Base-by-base conservation (phyloP, 768 basidiomycete species). In the Termitomyces sp. region DNA sequence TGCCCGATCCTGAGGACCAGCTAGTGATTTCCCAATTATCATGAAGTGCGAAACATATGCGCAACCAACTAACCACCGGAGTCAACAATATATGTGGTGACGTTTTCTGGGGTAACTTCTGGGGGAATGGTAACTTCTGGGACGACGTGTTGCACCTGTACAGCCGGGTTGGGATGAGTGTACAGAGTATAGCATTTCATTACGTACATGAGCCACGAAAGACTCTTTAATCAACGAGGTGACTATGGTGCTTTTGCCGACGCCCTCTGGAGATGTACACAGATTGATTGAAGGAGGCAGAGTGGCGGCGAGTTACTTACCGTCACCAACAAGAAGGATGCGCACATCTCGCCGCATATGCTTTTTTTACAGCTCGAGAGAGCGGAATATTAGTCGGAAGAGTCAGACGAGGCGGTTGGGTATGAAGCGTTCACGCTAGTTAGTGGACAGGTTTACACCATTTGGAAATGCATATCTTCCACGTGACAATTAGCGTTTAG, bases 91-190 rank as follows among this genome's bases (percentile, higher is more conserved):
- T 95, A 92, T 4, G 95, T 98, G 1, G 96, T 98, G 38, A 99
- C 93, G 67, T 97, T 94, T 75, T 96, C 94, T 46, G 96, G 93
- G 20, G 94, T 96, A 44, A 97, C 93, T 72, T 95, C 92, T 63
- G 95, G 94, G 7, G 96, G 97, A 52, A 99, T 97, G 7, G 96
- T 98, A 43, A 99, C 94, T 70, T 98, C 96, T 3, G 96, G 96
- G 38, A 98, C 88, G 64, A 96, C 79, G 63, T 93, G 90, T 70
- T 96, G 94, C 43, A 97, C 94, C 95, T 97, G 64, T 5, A 25
- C 11, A 52, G 29, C 42, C 46, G 13, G 45, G 56, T 46, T 31
- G 27, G 57, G 31, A 35, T 61, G 50, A 29, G 44, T 36, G 23
- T 40, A 18, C 13, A 33, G 23, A n/a, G 36, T 40, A 23, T 11